These are phyloP conservation scores for Aphanomyces cochlioides DNA, from an alignment of 352 stramenopile species.

Conservation along the genomic window DNA sequence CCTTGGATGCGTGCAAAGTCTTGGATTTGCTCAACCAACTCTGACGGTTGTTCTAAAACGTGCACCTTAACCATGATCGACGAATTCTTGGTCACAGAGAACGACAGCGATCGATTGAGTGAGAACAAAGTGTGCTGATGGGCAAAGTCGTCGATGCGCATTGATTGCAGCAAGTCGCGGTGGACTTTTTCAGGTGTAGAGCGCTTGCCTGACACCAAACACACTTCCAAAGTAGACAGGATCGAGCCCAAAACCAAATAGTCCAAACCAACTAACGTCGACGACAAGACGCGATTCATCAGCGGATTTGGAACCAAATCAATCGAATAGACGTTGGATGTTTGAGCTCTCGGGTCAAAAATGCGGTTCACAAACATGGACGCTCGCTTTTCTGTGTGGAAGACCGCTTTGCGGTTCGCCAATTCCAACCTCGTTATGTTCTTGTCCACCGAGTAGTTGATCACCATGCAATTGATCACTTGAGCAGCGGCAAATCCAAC, in stretches of 20 bases:
- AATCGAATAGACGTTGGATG: conserved; percentile 8
- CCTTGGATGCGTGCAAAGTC: conserved; percentile 82
- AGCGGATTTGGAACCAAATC: conserved; percentile 2
- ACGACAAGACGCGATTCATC: conserved; percentile 58
- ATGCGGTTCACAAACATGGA: conserved; percentile 76
- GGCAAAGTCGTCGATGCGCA: conserved; percentile 84
- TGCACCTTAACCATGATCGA: conserved; percentile 85
- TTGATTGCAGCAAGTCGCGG: conserved; percentile 68
- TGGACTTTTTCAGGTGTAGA: conserved; percentile 72
- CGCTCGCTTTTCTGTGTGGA: conserved; percentile 73
- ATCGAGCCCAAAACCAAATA: conserved; percentile 75
- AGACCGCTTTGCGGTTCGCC: conserved; percentile 75
- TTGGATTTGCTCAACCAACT: conserved; percentile 84
- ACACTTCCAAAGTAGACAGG: conserved; percentile 80
- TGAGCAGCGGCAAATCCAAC: conserved; percentile 77
- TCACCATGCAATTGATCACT: conserved; percentile 86
- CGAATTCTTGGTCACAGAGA: conserved; percentile 80
- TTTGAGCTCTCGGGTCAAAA: conserved; percentile 45
- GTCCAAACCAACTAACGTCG: conserved; percentile 75
- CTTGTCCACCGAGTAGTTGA: conserved; percentile 85
- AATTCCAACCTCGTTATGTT: conserved; percentile 77
- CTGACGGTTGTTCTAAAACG: conserved; percentile 78
- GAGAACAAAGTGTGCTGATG: conserved; percentile 80
- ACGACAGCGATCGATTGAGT: conserved; percentile 81
- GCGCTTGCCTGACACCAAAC: conserved; percentile 81